phyloP scores from a whole-genome alignment of 768 basidiomycete species.

The Rhodocollybia butyracea region DNA sequence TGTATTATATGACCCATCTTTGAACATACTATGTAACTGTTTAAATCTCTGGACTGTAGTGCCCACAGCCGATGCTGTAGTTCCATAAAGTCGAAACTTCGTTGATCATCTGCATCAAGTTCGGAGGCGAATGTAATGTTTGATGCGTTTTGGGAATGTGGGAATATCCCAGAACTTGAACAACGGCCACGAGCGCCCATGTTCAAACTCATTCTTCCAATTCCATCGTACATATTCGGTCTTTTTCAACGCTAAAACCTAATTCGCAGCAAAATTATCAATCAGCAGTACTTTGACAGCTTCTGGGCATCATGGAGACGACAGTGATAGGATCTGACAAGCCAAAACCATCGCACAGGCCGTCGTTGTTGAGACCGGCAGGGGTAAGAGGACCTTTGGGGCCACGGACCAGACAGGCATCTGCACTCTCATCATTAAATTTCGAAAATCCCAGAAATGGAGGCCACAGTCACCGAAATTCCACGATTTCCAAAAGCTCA shows the following conservation, averaged over 20 bases:
- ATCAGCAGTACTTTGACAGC: neutral
- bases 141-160: no score
- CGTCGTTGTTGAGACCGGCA: neutral
- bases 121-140: no score
- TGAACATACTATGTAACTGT: no score
- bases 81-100: no score
- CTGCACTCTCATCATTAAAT: neutral
- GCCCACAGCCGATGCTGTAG: no score
- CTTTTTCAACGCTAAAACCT: neutral
- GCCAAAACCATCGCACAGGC: neutral
- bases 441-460: neutral
- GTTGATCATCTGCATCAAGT: no score
- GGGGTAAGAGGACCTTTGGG: conserved; percentile 3
- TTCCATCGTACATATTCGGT: no score
- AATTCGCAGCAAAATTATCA: neutral
- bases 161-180: no score
- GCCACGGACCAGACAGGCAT: conserved; percentile 1
- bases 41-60: no score
- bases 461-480: neutral
- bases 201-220: neutral
- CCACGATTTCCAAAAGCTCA: conserved; percentile 1
- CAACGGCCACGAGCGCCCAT: no score
- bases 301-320: neutral
- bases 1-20: no score
- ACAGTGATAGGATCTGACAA: conserved; percentile 8